Evolutionary conservation across 2,329 filamentous ascomycete species (phyloP), one percentile per base, ranked within the genome.

Genomic region (Dactylonectria macrodidyma): DNA sequence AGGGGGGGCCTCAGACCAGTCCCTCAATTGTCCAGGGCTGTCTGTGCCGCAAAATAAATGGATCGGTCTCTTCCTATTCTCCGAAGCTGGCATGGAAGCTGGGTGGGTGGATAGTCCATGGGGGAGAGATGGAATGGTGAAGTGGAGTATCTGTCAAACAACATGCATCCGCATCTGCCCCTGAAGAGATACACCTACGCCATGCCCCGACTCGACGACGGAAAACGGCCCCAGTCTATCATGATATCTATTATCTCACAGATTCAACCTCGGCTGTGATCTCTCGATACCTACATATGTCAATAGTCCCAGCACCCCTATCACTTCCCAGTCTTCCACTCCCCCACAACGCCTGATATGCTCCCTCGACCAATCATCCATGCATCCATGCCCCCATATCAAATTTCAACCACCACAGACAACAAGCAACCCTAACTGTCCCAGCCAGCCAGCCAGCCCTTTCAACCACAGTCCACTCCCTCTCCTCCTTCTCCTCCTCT

Each of bases 11-110:
- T 19, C 19, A 19, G 19, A 19, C 19, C 19, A 19, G 19, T 19
- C 44, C 50, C 44, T 22, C 44, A 24, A 22, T 26, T 36, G 36
- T 12, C 44, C 33, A 38, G 62, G 58, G 47, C 24, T 30, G n/a
- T 33, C 36, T 60, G 58, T 60, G 51, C 58, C 41, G 41, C 41
- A 44, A n/a, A n/a, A n/a, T n/a, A 11, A 12, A 5, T 38, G 41
- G 41, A n/a, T n/a, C 41, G 16, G 5, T n/a, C 16, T 19, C 7
- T 19, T 44, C 41, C 41, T 44, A 44, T 44, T n/a, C 41, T 44
- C 41, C 41, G 41, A 44, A 19, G 41, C 41, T 44, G 41, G 41
- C 41, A n/a, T 14, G 14, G 41, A 44, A 19, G 41, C 41, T 44
- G 41, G 41, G 7, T 44, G 41, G 26, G 4, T 30, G 26, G 7